Conservation (phyloP, 768 basidiomycete species). For the Podaxis rugospora region DNA sequence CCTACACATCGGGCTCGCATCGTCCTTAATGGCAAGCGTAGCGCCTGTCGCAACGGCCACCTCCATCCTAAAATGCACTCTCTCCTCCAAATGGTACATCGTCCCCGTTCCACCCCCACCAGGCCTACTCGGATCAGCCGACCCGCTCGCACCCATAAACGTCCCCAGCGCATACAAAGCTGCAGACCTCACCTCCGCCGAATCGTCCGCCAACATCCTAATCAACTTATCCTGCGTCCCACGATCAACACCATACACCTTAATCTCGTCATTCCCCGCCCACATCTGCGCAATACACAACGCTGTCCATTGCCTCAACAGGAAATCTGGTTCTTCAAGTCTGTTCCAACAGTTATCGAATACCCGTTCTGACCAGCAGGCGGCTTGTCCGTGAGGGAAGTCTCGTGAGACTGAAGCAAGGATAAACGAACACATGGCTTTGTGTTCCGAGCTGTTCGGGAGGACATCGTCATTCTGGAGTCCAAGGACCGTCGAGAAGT, state of each 20-base stretch:
- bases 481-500: slow-evolving; percentile 77
- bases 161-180: slow-evolving; percentile 90
- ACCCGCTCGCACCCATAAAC: slow-evolving; percentile 86
- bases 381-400: slow-evolving; percentile 80
- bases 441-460: slow-evolving; percentile 94
- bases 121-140: slow-evolving; percentile 55
- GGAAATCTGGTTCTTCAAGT: slow-evolving; percentile 85
- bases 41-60: slow-evolving; percentile 89
- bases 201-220: slow-evolving; percentile 74
- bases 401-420: slow-evolving; percentile 88
- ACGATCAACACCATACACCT: slow-evolving; percentile 73
- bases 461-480: slow-evolving; percentile 65
- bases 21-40: slow-evolving; percentile 83
- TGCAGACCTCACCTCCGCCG: slow-evolving; percentile 90
- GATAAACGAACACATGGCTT: slow-evolving; percentile 98
- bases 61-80: slow-evolving; percentile 84
- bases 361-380: slow-evolving; percentile 75
- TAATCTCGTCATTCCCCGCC: slow-evolving; percentile 90
- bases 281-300: slow-evolving; percentile 94
- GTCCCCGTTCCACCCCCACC: slow-evolving; percentile 87
- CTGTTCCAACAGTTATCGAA: slow-evolving; percentile 86
- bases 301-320: slow-evolving; percentile 91
- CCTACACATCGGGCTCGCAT: slow-evolving; percentile 94
- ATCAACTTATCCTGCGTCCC: slow-evolving; percentile 83
- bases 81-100: slow-evolving; percentile 70